Evolutionary conservation across 768 basidiomycete genomes (phyloP).

Genomic region (Daedaleopsis nitida): DNA sequence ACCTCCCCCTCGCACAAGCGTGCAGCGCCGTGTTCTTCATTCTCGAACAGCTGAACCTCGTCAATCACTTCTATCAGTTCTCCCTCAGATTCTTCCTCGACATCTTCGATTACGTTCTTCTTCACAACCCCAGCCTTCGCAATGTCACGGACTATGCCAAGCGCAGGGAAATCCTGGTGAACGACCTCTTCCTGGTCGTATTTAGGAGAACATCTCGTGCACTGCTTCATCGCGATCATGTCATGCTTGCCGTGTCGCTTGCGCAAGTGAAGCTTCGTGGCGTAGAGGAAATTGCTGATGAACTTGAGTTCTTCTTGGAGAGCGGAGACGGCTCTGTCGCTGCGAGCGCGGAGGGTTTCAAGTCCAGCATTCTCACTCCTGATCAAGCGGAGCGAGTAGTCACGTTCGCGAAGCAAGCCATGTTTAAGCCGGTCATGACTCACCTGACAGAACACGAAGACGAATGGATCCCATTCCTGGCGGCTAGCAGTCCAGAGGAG

Average conservation of each 20-base stretch:
- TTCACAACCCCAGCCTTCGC: slow-evolving; percentile 88
- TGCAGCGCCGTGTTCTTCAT: slow-evolving; percentile 98
- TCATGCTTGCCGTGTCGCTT: slow-evolving; percentile 88
- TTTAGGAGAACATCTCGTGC: slow-evolving; percentile 90
- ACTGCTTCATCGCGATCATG: slow-evolving; percentile 85
- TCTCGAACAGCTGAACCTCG: slow-evolving; percentile 87
- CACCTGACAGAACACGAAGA: slow-evolving; percentile 63
- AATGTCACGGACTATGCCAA: slow-evolving; percentile 70
- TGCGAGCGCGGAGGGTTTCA: slow-evolving; percentile 39
- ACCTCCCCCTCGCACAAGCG: slow-evolving; percentile 91
- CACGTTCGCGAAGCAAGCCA: slow-evolving; percentile 65
- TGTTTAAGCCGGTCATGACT: slow-evolving; percentile 76
- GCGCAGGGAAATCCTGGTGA: slow-evolving; percentile 79
- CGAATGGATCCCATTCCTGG: slow-evolving; percentile 73
- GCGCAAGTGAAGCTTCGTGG: slow-evolving; percentile 87
- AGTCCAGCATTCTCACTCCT: slow-evolving; percentile 53
- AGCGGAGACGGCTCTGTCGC: slow-evolving; percentile 68
- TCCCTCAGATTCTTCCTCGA: slow-evolving; percentile 97
- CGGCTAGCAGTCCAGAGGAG: slow-evolving; percentile 65
- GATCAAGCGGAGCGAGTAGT: slow-evolving; percentile 74
- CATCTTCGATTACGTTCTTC: slow-evolving; percentile 94
- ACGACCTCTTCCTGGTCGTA: slow-evolving; percentile 87
- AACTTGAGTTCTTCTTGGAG: slow-evolving; percentile 91
- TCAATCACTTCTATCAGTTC: slow-evolving; percentile 99
- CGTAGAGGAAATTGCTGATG: slow-evolving; percentile 77